A percentile compares a stretch with the other conserved stretches of the same genome.
Evolutionary conservation across 2,329 filamentous ascomycete species (phyloP).

Genomic region (Colletotrichum orchidophilum): DNA sequence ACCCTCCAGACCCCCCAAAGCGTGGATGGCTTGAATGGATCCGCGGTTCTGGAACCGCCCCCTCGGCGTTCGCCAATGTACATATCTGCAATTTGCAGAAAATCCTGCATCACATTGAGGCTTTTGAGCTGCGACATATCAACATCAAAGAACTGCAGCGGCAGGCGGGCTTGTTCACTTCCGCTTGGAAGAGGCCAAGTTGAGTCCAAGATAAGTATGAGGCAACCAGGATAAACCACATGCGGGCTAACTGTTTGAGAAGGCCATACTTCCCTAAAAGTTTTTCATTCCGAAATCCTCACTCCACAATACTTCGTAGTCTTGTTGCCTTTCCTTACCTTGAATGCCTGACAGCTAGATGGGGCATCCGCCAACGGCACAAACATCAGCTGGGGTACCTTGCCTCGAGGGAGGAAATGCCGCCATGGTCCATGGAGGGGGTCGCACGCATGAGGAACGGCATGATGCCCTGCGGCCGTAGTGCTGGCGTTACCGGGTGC

Average conservation of each 20-base stretch:
- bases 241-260: too few species aligned
- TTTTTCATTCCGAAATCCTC: not conserved
- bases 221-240: not conserved
- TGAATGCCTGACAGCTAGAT: not conserved
- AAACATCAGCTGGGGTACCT: not conserved
- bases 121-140: not conserved
- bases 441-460: not conserved
- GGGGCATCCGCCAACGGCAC: not conserved
- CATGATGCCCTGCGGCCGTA: not conserved
- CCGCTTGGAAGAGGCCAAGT: not conserved
- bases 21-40: slow-evolving; percentile 18
- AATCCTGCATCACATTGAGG: not conserved
- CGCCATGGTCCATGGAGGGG: not conserved
- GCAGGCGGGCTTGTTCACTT: not conserved
- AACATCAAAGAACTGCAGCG: not conserved
- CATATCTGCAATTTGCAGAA: not conserved
- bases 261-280: not conserved
- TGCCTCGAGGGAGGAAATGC: not conserved
- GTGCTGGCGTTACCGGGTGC: not conserved
- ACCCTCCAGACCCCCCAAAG: slow-evolving; percentile 13
- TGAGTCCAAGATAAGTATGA: not conserved
- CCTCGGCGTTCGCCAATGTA: not conserved
- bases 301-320: not conserved
- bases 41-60: slow-evolving; percentile 10
- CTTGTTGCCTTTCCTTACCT: not conserved